Percentiles rank a stretch among this genome's conserved stretches.
Evolutionary conservation across 768 basidiomycete species (phyloP).

Genomic region (Tylopilus felleus): DNA sequence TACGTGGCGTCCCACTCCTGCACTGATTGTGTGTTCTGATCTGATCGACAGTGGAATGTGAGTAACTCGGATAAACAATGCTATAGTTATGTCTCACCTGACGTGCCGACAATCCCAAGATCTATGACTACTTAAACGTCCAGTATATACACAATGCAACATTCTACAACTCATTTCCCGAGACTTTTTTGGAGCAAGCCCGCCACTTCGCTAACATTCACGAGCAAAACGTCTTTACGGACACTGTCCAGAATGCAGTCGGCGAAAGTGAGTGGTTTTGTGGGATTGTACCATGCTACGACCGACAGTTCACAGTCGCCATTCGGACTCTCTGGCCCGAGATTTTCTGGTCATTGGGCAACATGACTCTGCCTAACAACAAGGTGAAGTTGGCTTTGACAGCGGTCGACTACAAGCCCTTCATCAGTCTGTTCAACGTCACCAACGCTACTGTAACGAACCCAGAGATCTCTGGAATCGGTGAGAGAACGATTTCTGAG

Average conservation of each 20-base stretch:
- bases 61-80: constrained; percentile 30
- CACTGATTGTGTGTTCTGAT: constrained; percentile 7
- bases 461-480: constrained; percentile 58
- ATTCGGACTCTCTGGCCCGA: constrained; percentile 73
- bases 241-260: constrained; percentile 51
- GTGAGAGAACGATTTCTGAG: constrained; percentile 45
- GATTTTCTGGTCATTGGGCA: constrained; percentile 67
- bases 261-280: constrained; percentile 63
- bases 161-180: constrained; percentile 68
- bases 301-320: constrained; percentile 51
- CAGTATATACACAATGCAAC: constrained; percentile 78
- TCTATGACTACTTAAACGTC: constrained; percentile 75
- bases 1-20: constrained; percentile 36
- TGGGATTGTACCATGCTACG: not conserved
- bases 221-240: constrained; percentile 71
- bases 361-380: constrained; percentile 70
- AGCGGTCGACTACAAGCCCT: constrained; percentile 82
- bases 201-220: constrained; percentile 75
- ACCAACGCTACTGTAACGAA: constrained; percentile 58
- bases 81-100: not conserved
- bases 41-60: constrained; percentile 63
- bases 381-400: constrained; percentile 74
- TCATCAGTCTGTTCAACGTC: constrained; percentile 81
- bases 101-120: constrained; percentile 34
- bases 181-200: constrained; percentile 66